Base-by-base conservation (phyloP, 345 rosid species). In the Populus davidiana region DNA sequence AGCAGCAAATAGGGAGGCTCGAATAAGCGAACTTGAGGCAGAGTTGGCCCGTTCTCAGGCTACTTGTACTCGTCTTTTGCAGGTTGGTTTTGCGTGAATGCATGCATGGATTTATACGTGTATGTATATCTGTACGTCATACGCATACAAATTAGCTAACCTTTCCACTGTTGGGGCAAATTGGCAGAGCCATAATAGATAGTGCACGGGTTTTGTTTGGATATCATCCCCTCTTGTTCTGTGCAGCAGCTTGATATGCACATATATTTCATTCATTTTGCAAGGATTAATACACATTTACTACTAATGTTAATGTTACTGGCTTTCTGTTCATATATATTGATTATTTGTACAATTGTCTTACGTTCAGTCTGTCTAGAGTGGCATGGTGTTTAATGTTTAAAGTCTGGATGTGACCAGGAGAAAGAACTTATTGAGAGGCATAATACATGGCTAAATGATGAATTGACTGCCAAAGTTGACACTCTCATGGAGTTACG, bases 361-460 rank as follows among this genome's bases (percentile, higher is more conserved):
- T 39, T 41, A 21, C 41, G 11, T 47, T 27, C 6, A 0, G 36
- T 36, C 29, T 20, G 70, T 49, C 52, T 72, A 25, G 49, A 18
- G 44, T 64, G 23, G 67, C 8, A 20, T 18, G 31, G 11, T 17
- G 21, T 69, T 39, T 67, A 11, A 33, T 41, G 36, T 39, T 35
- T 21, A 29, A 61, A 77, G 50, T 83, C 75, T 76, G 78, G 49
- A 73, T 85, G 72, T 77, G 77, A 65, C 63, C 83, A 94, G 98
- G 99, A 90, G 89, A 96, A 96, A 83, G 99, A 96, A 74, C 94
- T 96, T 77, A 80, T 88, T 50, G 92, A 91, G 83, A 89, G 91
- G 83, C 99, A 96, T 81, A 94, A 94, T 81, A 70, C 79, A 27
- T 96, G 99, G 99, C 91, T 96, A 73, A 90, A 96, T 74, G 93